Conservation (phyloP, 2,329 filamentous ascomycete genomes). For the Parafenestella ontariensis region DNA sequence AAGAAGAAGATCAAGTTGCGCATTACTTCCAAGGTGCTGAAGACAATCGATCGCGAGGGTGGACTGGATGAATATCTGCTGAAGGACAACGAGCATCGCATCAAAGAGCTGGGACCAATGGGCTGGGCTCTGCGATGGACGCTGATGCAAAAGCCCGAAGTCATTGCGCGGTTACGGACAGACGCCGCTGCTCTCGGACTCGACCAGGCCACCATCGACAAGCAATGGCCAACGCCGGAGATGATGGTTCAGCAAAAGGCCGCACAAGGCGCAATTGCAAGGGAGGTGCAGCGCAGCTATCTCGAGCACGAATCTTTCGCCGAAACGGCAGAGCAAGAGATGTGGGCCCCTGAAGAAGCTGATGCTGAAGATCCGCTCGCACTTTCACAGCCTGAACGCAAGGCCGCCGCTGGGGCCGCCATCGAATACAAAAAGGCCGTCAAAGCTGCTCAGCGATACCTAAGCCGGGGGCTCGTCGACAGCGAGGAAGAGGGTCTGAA, state of each 20-base stretch:
- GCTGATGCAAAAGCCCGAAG: conserved; percentile 77
- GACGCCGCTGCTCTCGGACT: conserved; percentile 73
- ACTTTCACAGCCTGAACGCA: conserved; percentile 7
- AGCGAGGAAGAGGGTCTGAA: conserved; percentile 33
- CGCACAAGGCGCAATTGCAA: conserved; percentile 14
- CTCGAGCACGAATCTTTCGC: conserved; percentile 9
- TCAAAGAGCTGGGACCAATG: conserved; percentile 86
- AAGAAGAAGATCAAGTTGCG: conserved; percentile 70
- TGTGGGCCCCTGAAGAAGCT: conserved; percentile 16
- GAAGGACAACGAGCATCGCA: conserved; percentile 75
- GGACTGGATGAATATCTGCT: conserved; percentile 92
- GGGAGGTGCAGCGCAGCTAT: neutral
- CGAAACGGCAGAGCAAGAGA: conserved; percentile 16
- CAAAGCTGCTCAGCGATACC: conserved; percentile 26
- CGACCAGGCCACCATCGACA: conserved; percentile 51
- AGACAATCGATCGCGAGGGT: conserved; percentile 78
- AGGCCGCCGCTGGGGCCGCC: conserved; percentile 3
- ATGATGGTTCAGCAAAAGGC: conserved; percentile 23
- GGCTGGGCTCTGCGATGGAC: conserved; percentile 92
- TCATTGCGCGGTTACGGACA: conserved; percentile 70
- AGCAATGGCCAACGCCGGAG: conserved; percentile 37
- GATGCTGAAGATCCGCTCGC: too few relatives aligned
- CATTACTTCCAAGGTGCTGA: conserved; percentile 71
- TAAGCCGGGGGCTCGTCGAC: conserved; percentile 25
- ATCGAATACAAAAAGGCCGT: conserved; percentile 24